phyloP scores from a whole-genome alignment of 192 early-diverging fungal species.

The Linnemannia exigua region DNA sequence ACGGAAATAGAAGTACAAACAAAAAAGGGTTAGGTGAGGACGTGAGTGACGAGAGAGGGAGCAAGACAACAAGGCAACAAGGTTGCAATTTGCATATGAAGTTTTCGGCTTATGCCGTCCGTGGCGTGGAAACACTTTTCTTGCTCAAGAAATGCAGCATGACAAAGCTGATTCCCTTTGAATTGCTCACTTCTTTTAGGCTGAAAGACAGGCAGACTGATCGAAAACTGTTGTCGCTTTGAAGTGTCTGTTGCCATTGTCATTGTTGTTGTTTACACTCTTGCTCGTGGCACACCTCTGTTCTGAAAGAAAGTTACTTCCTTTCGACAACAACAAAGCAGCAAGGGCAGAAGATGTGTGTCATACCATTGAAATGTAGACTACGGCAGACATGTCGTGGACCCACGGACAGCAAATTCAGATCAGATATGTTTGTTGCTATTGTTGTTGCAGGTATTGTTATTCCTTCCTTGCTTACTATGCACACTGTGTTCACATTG shows the following conservation, averaged over 20 bases:
- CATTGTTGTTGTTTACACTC: background rate
- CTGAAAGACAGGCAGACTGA: background rate
- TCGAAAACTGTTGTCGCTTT: slow-evolving; percentile 5
- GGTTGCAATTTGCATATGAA: slow-evolving; percentile 6
- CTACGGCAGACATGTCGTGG: background rate
- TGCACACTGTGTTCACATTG: too few species aligned
- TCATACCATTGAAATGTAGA: background rate
- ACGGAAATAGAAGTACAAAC: background rate
- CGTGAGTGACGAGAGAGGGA: background rate
- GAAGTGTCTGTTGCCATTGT: background rate
- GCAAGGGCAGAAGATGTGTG: background rate
- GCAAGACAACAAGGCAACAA: too few species aligned
- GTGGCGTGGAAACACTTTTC: background rate
- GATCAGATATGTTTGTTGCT: background rate
- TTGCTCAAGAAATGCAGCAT: background rate
- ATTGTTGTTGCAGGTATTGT: too few species aligned
- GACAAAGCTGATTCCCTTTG: background rate
- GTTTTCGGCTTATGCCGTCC: slow-evolving; percentile 8
- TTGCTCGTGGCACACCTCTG: background rate
- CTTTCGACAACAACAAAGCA: background rate
- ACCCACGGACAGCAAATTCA: slow-evolving; percentile 7
- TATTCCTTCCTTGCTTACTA: too few species aligned
- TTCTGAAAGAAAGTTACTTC: background rate
- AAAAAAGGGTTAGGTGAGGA: background rate
- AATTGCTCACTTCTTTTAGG: slow-evolving; percentile 4